Percentiles rank a stretch among this genome's conserved stretches.
phyloP scores from a whole-genome alignment of 129 eudicot genomes.

The Saussurea involucrata region DNA sequence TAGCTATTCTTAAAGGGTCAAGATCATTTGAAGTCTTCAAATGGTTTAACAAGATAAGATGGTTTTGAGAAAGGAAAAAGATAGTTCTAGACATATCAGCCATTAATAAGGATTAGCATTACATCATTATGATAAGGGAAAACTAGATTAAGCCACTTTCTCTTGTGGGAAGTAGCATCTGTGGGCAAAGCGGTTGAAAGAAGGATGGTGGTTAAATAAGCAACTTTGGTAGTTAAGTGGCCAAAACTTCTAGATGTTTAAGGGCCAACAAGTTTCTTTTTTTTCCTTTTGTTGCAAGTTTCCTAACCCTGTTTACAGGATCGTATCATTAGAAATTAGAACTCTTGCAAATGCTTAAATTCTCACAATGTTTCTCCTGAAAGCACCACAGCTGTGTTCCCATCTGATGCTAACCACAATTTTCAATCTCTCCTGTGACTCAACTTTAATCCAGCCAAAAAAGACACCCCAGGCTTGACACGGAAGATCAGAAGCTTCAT shows the following conservation, averaged over 20 bases:
- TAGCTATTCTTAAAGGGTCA: no score
- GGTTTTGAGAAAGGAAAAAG: no score
- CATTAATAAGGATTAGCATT: no score
- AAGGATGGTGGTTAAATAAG: no score
- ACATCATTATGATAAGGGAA: no score
- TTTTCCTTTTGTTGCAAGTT: neutral
- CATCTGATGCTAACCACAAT: slow-evolving; percentile 58
- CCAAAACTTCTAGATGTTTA: neutral
- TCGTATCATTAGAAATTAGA: neutral
- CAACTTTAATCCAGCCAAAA: slow-evolving; percentile 70
- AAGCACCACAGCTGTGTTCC: slow-evolving; percentile 34
- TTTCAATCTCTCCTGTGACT: slow-evolving; percentile 36
- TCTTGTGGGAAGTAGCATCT: no score
- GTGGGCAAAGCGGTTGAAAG: no score
- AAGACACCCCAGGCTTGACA: slow-evolving; percentile 69
- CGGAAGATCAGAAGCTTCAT: slow-evolving; percentile 39
- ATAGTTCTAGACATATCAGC: no score
- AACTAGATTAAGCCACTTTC: no score
- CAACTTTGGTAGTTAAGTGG: neutral
- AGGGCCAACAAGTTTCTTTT: neutral
- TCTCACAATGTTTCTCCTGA: slow-evolving; percentile 55
- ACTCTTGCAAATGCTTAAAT: slow-evolving; percentile 13
- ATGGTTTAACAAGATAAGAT: no score
- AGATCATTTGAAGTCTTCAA: no score
- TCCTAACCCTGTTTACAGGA: neutral